These are phyloP conservation scores for Gymnopilus junonius DNA, from an alignment of 768 basidiomycete genomes.

Conservation along the genomic window DNA sequence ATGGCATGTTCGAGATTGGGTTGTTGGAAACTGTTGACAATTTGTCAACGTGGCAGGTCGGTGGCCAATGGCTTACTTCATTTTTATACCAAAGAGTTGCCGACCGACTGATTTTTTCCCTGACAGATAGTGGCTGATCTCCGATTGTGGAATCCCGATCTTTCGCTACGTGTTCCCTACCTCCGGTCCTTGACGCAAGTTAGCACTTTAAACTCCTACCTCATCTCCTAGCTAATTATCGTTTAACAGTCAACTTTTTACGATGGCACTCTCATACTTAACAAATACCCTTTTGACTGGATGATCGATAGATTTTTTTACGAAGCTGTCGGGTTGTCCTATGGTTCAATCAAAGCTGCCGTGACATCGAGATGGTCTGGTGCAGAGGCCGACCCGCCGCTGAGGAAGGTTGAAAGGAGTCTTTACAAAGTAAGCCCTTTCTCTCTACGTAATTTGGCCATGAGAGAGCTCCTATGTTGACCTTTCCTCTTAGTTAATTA, in stretches of 20 bases:
- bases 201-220: slow-evolving; percentile 12
- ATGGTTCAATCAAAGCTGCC: slow-evolving; percentile 46
- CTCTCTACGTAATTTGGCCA: not conserved
- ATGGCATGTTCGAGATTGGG: slow-evolving; percentile 59
- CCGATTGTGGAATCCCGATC: slow-evolving; percentile 48
- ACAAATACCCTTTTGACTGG: slow-evolving; percentile 54
- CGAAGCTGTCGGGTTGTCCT: slow-evolving; percentile 64
- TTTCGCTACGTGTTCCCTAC: slow-evolving; percentile 52
- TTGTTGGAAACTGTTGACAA: slow-evolving; percentile 46
- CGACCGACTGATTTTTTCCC: not conserved
- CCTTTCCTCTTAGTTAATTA: slow-evolving; percentile 48
- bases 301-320: slow-evolving; percentile 65
- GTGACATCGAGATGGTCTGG: slow-evolving; percentile 44
- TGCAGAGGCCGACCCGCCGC: slow-evolving; percentile 32
- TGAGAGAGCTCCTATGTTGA: not conserved
- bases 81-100: not conserved
- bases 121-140: slow-evolving; percentile 52
- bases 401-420: slow-evolving; percentile 44
- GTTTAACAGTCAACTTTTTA: slow-evolving; percentile 56
- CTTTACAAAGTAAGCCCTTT: slow-evolving; percentile 43
- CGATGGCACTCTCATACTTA: slow-evolving; percentile 58
- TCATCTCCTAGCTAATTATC: not conserved
- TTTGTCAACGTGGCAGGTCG: slow-evolving; percentile 68
- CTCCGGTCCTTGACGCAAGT: slow-evolving; percentile 71
- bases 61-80: not conserved